These are phyloP conservation scores for Torulaspora maleeae DNA, from an alignment of 805 yeast genomes.

Conservation along the genomic window DNA sequence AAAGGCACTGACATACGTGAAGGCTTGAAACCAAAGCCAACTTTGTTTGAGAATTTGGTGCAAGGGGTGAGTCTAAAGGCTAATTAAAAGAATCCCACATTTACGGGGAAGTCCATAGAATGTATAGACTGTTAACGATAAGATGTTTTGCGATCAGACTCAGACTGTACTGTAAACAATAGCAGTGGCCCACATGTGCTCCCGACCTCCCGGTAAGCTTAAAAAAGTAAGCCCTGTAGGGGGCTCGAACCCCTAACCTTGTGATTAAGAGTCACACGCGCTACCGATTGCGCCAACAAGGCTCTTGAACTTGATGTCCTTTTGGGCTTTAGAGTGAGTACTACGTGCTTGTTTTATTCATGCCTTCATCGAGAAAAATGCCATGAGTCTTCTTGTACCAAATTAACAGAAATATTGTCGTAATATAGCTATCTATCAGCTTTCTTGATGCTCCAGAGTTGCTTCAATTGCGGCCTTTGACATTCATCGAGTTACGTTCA, in stretches of 20 bases:
- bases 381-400: no score
- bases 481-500: neutral
- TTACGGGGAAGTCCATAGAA: neutral
- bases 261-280: slow-evolving; percentile 29
- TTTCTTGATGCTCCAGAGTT: neutral
- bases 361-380: neutral
- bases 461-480: neutral
- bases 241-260: slow-evolving; percentile 29
- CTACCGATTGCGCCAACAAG: slow-evolving; percentile 29
- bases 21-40: slow-evolving; percentile 43
- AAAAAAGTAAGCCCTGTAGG: slow-evolving; percentile 23
- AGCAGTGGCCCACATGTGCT: no score
- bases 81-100: neutral
- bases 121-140: slow-evolving; percentile 5
- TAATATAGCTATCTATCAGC: neutral
- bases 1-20: slow-evolving; percentile 48
- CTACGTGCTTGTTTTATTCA: neutral
- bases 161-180: no score
- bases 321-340: neutral
- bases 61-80: slow-evolving; percentile 15
- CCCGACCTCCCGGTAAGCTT: no score
- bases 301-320: slow-evolving; percentile 6
- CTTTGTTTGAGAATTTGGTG: slow-evolving; percentile 44
- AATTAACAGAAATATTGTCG: no score
- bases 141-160: no score